Conservation (phyloP, 2,329 filamentous ascomycete species). For the Botrytis medusae region DNA sequence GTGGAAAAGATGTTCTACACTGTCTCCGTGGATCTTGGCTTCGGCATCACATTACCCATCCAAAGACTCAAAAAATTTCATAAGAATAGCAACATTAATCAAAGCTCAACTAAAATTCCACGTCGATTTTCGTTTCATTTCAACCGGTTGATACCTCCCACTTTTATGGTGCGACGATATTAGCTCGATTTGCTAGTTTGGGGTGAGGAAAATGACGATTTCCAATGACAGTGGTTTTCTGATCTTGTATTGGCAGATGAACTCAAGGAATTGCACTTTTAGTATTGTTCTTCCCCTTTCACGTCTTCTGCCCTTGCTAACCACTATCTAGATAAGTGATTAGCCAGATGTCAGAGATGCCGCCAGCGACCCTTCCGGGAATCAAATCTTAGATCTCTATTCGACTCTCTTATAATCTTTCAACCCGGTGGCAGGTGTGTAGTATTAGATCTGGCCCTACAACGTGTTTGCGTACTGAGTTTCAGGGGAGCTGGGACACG, state of each 20-base stretch:
- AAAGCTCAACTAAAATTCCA: neutral
- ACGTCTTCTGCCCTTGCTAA: neutral
- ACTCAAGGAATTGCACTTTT: fast-evolving
- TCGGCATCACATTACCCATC: neutral
- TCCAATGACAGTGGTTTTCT: neutral
- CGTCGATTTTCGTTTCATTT: neutral
- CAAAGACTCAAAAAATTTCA: neutral
- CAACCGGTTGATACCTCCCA: neutral
- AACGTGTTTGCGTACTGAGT: neutral
- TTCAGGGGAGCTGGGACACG: neutral
- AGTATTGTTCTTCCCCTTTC: neutral
- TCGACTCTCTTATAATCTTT: neutral
- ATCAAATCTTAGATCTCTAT: neutral
- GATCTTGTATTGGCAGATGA: neutral
- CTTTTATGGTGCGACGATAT: neutral
- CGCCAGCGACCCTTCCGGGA: neutral
- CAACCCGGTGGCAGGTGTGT: neutral
- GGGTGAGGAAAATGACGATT: neutral
- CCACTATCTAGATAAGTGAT: neutral
- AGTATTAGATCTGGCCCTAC: neutral
- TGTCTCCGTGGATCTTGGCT: neutral
- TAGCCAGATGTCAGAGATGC: too few relatives aligned
- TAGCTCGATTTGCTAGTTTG: neutral
- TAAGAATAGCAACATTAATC: neutral
- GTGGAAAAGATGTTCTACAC: neutral